A percentile compares a stretch with the other conserved stretches of the same genome.
Evolutionary conservation across 805 yeast genomes (phyloP).

Genomic region (Lipomyces yamanashiensis): DNA sequence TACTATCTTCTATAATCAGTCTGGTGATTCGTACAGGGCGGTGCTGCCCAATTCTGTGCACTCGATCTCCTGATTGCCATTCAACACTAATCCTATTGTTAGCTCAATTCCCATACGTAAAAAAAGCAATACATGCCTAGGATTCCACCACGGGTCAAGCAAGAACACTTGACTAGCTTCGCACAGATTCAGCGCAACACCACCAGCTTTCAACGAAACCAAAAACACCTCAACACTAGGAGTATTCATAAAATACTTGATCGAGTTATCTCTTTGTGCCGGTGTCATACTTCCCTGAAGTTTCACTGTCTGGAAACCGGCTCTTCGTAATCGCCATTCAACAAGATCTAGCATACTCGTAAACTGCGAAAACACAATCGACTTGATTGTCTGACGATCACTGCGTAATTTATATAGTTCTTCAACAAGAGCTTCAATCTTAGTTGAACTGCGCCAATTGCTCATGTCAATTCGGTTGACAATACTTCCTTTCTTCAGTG

Average conservation of each 20-base stretch:
- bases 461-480: slow-evolving; percentile 82
- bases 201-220: slow-evolving; percentile 97
- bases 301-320: slow-evolving; percentile 93
- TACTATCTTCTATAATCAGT: slow-evolving; percentile 93
- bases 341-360: slow-evolving; percentile 95
- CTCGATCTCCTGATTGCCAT: slow-evolving; percentile 98
- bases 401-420: slow-evolving; percentile 86
- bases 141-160: slow-evolving; percentile 99
- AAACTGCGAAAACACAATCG: slow-evolving; percentile 96
- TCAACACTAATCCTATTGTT: slow-evolving; percentile 61
- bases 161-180: slow-evolving; percentile 97
- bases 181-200: slow-evolving; percentile 94
- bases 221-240: slow-evolving; percentile 90
- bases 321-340: slow-evolving; percentile 92
- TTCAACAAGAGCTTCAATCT: slow-evolving; percentile 94
- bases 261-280: slow-evolving; percentile 87
- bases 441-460: slow-evolving; percentile 93
- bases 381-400: slow-evolving; percentile 85
- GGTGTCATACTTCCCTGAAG: slow-evolving; percentile 98
- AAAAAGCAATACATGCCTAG: slow-evolving; percentile 48
- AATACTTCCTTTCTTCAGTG: slow-evolving; percentile 65
- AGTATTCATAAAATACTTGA: slow-evolving; percentile 88
- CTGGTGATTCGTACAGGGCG: slow-evolving; percentile 93
- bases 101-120: too few relatives aligned
- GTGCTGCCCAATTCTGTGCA: slow-evolving; percentile 94